A percentile compares a stretch with the other conserved stretches of the same genome.
Evolutionary conservation across 352 stramenopile genomes (phyloP).

Genomic region (Globisporangium cystogenes): DNA sequence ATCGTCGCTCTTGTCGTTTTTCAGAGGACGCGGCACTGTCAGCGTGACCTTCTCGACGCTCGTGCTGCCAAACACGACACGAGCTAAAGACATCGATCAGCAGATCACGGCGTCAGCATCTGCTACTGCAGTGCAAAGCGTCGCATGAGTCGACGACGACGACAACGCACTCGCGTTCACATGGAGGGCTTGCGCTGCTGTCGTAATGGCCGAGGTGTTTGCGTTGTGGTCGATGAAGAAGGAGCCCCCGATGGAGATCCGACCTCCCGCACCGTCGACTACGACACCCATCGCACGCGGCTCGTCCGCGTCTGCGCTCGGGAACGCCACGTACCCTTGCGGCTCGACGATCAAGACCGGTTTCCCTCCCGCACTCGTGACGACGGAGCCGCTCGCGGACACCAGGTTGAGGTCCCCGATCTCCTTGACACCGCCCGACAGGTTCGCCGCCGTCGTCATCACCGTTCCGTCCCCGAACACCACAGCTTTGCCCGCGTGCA

Average conservation of each 20-base stretch:
- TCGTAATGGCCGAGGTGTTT: constrained; percentile 36
- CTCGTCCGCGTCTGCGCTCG: constrained; percentile 41
- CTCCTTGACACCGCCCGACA: constrained; percentile 72
- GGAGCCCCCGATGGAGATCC: constrained; percentile 29
- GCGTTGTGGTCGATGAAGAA: constrained; percentile 38
- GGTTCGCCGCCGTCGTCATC: constrained; percentile 78
- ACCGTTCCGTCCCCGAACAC: constrained; percentile 71
- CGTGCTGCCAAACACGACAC: constrained; percentile 16
- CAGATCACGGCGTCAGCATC: not conserved
- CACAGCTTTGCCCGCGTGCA: constrained; percentile 53
- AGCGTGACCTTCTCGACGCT: constrained; percentile 13
- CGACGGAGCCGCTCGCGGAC: constrained; percentile 53
- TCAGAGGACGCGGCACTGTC: constrained; percentile 3
- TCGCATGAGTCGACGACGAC: not conserved
- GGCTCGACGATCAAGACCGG: constrained; percentile 53
- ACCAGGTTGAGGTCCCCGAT: constrained; percentile 72
- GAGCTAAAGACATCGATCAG: not conserved
- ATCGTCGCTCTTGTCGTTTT: not conserved
- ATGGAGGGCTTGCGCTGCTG: constrained; percentile 27
- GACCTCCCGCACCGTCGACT: constrained; percentile 30
- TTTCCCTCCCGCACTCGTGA: constrained; percentile 57
- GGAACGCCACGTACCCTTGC: constrained; percentile 38
- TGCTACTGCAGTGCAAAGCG: not conserved
- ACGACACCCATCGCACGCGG: constrained; percentile 36
- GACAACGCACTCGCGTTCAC: constrained; percentile 38